Percentiles rank a stretch among this genome's conserved stretches.
These are phyloP conservation scores for Thraustochytrium striatum DNA, from an alignment of 352 stramenopile genomes.

Conservation along the genomic window DNA sequence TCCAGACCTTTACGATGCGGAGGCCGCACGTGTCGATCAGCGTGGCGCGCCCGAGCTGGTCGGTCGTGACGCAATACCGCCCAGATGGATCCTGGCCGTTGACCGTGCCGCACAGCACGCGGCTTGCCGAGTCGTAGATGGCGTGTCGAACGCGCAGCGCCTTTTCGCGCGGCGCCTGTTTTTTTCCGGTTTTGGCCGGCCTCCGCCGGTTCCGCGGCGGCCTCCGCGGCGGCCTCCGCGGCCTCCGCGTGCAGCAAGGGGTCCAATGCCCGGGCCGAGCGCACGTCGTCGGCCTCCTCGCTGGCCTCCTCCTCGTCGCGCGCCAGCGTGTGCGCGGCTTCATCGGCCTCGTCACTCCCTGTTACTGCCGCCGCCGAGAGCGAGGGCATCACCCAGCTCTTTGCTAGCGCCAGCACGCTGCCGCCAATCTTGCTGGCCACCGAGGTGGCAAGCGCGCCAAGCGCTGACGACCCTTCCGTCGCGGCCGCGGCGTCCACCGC, in stretches of 20 bases:
- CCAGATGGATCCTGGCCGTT: slow-evolving; percentile 20
- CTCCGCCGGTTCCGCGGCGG: background rate
- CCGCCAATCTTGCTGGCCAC: background rate
- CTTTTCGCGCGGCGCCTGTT: background rate
- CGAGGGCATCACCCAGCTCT: background rate
- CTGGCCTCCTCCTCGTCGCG: background rate
- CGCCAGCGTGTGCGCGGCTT: background rate
- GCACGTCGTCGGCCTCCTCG: background rate
- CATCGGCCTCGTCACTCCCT: background rate
- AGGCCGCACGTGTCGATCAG: slow-evolving; percentile 13
- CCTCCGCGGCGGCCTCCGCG: background rate
- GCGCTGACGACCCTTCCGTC: background rate
- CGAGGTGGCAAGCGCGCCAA: background rate
- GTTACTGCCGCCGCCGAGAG: background rate
- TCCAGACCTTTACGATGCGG: slow-evolving; percentile 5
- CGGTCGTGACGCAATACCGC: slow-evolving; percentile 10
- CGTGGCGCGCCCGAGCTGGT: background rate
- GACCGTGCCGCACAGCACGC: background rate
- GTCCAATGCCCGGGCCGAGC: too few relatives aligned
- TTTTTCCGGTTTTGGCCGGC: background rate
- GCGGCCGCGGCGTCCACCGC: background rate
- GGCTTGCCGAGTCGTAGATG: slow-evolving; percentile 29
- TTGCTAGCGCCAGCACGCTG: background rate
- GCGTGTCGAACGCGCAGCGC: background rate
- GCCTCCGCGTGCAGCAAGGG: too few relatives aligned